Conservation (phyloP, 2,329 filamentous ascomycete genomes). For the Xylaria sp. region DNA sequence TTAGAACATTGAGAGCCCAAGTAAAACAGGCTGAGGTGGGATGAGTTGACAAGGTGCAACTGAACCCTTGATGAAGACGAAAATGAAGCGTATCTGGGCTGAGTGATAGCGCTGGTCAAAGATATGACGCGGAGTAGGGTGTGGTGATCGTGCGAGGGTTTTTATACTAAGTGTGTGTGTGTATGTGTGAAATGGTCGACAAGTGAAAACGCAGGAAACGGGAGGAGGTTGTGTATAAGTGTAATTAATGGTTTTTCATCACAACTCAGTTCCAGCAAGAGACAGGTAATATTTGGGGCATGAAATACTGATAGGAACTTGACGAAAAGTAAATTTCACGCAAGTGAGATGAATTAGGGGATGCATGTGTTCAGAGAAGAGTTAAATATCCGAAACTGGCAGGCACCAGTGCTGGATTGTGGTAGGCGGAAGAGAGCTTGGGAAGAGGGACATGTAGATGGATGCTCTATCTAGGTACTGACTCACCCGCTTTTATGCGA, state of each 20-base stretch:
- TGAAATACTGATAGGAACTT: neutral
- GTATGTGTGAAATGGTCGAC: neutral
- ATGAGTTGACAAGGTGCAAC: neutral
- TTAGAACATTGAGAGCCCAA: conserved; percentile 16
- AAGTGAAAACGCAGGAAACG: neutral
- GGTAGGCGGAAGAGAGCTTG: neutral
- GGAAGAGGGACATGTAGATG: conserved; percentile 2
- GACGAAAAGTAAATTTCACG: neutral
- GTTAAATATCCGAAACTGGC: neutral
- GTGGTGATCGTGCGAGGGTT: neutral
- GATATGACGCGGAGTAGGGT: neutral
- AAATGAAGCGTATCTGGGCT: neutral
- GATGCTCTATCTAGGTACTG: neutral
- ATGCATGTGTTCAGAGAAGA: neutral
- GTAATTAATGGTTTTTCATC: neutral
- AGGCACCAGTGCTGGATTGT: neutral
- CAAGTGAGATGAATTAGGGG: conserved; percentile 1
- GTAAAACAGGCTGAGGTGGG: neutral
- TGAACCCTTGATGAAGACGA: neutral
- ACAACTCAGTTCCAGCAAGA: neutral
- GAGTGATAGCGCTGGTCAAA: neutral
- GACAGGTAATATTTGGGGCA: neutral
- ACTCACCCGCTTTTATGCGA: conserved; percentile 82
- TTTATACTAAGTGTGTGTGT: neutral
- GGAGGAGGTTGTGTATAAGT: neutral